A percentile compares a stretch with the other conserved stretches of the same genome.
Conservation (phyloP, 1,284 basidiomycete species). For the Chalciporus sp. region DNA sequence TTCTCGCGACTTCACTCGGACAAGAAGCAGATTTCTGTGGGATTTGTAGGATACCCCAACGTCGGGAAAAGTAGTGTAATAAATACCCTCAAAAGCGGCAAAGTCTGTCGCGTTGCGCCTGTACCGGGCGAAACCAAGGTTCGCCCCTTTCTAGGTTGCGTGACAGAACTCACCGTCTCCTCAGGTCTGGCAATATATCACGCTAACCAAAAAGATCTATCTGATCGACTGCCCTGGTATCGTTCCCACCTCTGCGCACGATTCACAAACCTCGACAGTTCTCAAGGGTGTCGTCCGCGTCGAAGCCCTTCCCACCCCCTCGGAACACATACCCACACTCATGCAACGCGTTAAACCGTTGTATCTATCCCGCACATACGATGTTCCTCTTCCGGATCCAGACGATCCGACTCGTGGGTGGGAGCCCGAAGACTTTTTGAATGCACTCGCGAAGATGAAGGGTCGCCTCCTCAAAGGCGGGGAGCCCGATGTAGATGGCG, state of each 20-base stretch:
- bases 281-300: slow-evolving; percentile 97
- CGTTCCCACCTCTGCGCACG: slow-evolving; percentile 90
- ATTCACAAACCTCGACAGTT: slow-evolving; percentile 91
- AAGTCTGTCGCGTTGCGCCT: slow-evolving; percentile 96
- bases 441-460: slow-evolving; percentile 86
- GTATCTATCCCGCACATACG: slow-evolving; percentile 93
- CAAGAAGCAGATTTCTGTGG: slow-evolving; percentile 99
- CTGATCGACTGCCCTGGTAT: slow-evolving; percentile 99
- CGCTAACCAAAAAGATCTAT: slow-evolving; percentile 94
- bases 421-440: slow-evolving; percentile 81
- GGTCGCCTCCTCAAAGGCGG: slow-evolving; percentile 94
- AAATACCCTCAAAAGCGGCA: slow-evolving; percentile 98
- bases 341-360: slow-evolving; percentile 90
- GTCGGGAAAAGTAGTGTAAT: slow-evolving; percentile 98
- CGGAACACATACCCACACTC: slow-evolving; percentile 90
- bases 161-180: slow-evolving; percentile 8
- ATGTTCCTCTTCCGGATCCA: slow-evolving; percentile 64
- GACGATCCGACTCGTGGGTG: slow-evolving; percentile 55
- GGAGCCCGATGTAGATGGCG: slow-evolving; percentile 90
- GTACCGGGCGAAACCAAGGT: slow-evolving; percentile 98
- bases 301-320: slow-evolving; percentile 92
- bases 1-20: slow-evolving; percentile 97
- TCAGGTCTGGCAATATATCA: slow-evolving; percentile 99
- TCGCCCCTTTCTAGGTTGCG: slow-evolving; percentile 15
- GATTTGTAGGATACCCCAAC: slow-evolving; percentile 98